Conservation (phyloP, 441 rosid genomes). For the Geranium incanum region DNA sequence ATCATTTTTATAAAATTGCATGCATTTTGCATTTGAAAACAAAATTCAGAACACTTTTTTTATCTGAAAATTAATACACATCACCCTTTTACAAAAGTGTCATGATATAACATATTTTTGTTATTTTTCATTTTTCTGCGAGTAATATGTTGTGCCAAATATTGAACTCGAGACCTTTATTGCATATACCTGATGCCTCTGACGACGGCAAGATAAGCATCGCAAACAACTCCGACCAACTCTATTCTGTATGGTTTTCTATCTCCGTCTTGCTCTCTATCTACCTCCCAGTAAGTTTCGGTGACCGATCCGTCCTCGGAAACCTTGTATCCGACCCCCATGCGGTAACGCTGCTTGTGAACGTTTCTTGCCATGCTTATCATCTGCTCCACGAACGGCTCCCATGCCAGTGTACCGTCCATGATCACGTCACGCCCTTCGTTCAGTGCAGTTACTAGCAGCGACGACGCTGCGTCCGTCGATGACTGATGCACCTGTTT, state of each 20-base stretch:
- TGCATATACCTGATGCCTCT: constrained; percentile 68
- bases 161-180: too few species aligned
- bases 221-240: constrained; percentile 78
- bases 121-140: too few species aligned
- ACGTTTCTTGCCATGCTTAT: constrained; percentile 76
- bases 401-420: constrained; percentile 92
- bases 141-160: too few species aligned
- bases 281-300: constrained; percentile 67
- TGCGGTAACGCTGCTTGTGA: constrained; percentile 52
- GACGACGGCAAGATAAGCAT: constrained; percentile 70
- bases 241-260: constrained; percentile 72
- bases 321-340: constrained; percentile 69
- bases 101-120: too few species aligned
- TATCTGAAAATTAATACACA: too few species aligned
- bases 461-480: constrained; percentile 70
- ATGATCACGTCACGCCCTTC: constrained; percentile 90
- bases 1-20: too few species aligned
- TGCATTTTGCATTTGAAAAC: too few species aligned
- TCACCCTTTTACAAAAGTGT: too few species aligned
- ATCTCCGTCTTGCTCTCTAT: constrained; percentile 21
- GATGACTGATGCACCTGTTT: constrained; percentile 78
- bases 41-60: too few species aligned
- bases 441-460: constrained; percentile 74
- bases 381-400: constrained; percentile 70
- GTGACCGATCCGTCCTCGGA: constrained; percentile 47